phyloP scores from a whole-genome alignment of 176 grass and related monocot genomes.

The Aegilops bicornis region DNA sequence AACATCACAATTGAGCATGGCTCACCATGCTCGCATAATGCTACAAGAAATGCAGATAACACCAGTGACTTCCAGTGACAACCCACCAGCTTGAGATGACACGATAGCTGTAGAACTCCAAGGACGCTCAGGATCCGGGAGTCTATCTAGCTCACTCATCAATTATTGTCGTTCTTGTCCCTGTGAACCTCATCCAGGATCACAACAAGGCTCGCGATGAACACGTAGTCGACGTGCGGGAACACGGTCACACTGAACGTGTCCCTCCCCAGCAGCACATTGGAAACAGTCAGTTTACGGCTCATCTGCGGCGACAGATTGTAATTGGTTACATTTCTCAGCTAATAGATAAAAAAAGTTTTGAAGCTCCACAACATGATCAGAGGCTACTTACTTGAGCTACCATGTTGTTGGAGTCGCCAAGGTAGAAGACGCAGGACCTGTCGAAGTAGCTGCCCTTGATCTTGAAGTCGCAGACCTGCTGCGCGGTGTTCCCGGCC shows the following conservation, averaged over 20 bases:
- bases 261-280: conserved; percentile 58
- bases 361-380: background rate
- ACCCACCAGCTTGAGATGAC: background rate
- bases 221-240: conserved; percentile 55
- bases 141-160: background rate
- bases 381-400: conserved; percentile 47
- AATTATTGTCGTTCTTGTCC: background rate
- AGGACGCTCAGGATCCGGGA: background rate
- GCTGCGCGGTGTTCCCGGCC: conserved; percentile 46
- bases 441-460: conserved; percentile 65
- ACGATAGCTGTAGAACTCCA: background rate
- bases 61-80: background rate
- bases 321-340: background rate
- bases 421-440: conserved; percentile 45
- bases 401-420: conserved; percentile 41
- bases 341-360: background rate
- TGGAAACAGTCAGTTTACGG: conserved; percentile 43
- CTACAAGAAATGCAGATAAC: background rate
- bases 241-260: conserved; percentile 55
- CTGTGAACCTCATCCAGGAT: conserved; percentile 73
- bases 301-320: conserved; percentile 44
- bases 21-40: background rate
- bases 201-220: conserved; percentile 57
- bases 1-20: background rate
- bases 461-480: conserved; percentile 64